Evolutionary conservation across 805 yeast species (phyloP), one percentile per base, ranked within the genome.

Genomic region (Candida bentonensis): DNA sequence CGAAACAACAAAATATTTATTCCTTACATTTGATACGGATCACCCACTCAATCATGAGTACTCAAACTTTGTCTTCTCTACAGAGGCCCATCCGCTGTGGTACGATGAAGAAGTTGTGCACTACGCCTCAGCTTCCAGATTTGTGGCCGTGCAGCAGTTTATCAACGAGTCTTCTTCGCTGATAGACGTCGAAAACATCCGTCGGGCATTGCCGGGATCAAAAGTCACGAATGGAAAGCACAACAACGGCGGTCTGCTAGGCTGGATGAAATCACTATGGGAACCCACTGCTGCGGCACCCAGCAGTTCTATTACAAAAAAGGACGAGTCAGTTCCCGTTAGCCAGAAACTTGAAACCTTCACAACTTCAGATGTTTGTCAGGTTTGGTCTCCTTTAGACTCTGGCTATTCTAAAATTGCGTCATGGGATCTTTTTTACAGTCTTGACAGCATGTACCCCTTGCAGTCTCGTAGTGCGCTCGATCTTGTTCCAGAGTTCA

Each of bases 61-160:
- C 15, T 62, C 66, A 22, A 64, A 60, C 49, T 61, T 66, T 25
- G 61, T 81, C 41, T 82, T 87, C 60, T 74, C 89, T 11, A 88
- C 97, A 0, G 97, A 88, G 55, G 96, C 88, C 0, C 97, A 88
- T 60, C 95, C 95, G 2, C 59, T 87, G 49, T 85, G 95, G 94
- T 67, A 72, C 44, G 74, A 74, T 41, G 49, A 60, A 3, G 51
- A 59, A 3, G 45, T 68, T 20, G 48, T 59, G 48, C 42, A 51
- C 39, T 45, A 46, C 46, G 51, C 49, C 34, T 48, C 53, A 42
- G 49, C 49, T 15, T 44, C 23, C 20, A 39, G 40, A n/a, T 51
- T 46, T 41, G 46, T 49, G 20, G 17, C 42, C 9, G 44, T 45
- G 5, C 21, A 25, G 28, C 26, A 21, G 15, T 25, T 44, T 28